Evolutionary conservation across 371 early-diverging fungal species (phyloP).

Genomic region (Zopfochytrium polystomum): DNA sequence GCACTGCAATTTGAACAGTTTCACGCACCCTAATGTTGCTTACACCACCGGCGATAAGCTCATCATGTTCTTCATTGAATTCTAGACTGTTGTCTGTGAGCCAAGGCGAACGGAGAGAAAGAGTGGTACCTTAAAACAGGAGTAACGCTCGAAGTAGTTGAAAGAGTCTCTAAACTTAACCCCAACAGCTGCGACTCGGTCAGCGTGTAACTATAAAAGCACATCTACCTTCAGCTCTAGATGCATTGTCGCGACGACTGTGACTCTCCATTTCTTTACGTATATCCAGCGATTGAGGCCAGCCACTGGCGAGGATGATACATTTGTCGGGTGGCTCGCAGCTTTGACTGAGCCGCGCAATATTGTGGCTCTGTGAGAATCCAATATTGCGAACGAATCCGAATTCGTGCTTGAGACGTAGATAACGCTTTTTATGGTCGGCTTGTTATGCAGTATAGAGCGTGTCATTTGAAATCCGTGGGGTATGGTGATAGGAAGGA

Average conservation of each 20-base stretch:
- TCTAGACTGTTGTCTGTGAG: constrained; percentile 38
- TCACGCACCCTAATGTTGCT: constrained; percentile 44
- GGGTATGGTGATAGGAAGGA: constrained; percentile 24
- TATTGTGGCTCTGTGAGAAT: constrained; percentile 20
- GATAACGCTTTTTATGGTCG: constrained; percentile 12
- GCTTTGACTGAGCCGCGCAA: constrained; percentile 10
- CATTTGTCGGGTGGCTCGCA: background rate
- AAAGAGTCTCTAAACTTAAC: constrained; percentile 31
- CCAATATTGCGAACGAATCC: constrained; percentile 20
- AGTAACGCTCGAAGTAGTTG: constrained; percentile 33
- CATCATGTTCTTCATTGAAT: constrained; percentile 32
- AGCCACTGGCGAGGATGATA: constrained; percentile 10
- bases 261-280: constrained; percentile 36
- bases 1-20: no score
- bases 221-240: constrained; percentile 49
- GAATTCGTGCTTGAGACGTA: constrained; percentile 15
- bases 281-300: constrained; percentile 44
- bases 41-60: constrained; percentile 46
- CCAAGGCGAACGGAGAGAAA: no score
- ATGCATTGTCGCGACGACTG: constrained; percentile 37
- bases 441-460: constrained; percentile 14
- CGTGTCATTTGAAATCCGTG: constrained; percentile 22
- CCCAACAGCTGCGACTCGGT: constrained; percentile 41
- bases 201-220: no score
- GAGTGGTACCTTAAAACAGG: constrained; percentile 49